Base-by-base conservation (phyloP, 495 filamentous ascomycete species). In the Penicillium egyptiacum region DNA sequence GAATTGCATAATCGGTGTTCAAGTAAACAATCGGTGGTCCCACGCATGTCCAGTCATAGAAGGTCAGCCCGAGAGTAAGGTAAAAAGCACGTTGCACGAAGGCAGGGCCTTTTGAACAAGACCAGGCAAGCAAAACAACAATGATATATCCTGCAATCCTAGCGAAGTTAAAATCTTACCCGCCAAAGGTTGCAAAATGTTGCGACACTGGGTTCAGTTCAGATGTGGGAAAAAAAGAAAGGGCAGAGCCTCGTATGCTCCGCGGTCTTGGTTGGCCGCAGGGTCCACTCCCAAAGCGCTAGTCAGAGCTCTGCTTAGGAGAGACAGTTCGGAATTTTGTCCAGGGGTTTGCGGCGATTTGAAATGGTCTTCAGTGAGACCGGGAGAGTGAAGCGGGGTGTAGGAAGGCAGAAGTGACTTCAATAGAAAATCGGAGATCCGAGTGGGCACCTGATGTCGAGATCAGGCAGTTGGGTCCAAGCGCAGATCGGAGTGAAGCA, bases 361-460 rank as follows among this genome's bases (percentile, higher is more conserved):
- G 37, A 50, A 40, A 60, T 53, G 20, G 22, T 60, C 49, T 45
- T 20, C 23, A 33, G 42, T 28, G 40, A 50, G 22, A 37, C 12
- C 26, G 28, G 17, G 23, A 14, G 26, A 33, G 31, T 39, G 37
- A 57, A 28, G 58, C 25, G 61, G 42, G 50, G 45, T 28, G 44
- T 6, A 25, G 37, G 31, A 17, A 50, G 30, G 31, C 33, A 52
- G 50, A 39, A 12, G 16, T 26, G 35, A 23, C 25, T 51, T 40
- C 39, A 25, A 57, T 41, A 25, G 35, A 44, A 61, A 45, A 61
- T 57, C 50, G 54, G 31, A 57, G 53, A 57, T 60, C 54, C 58
- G 40, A 61, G 56, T 66, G 66, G 61, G 61, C 66, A 69, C 59
- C 66, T 69, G 66, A 69, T 64, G 63, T 58, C 42, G 61, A 56